Evolutionary conservation across 176 grass and related monocot genomes (phyloP), one percentile per base, ranked within the genome.

Genomic region (Oryza punctata): DNA sequence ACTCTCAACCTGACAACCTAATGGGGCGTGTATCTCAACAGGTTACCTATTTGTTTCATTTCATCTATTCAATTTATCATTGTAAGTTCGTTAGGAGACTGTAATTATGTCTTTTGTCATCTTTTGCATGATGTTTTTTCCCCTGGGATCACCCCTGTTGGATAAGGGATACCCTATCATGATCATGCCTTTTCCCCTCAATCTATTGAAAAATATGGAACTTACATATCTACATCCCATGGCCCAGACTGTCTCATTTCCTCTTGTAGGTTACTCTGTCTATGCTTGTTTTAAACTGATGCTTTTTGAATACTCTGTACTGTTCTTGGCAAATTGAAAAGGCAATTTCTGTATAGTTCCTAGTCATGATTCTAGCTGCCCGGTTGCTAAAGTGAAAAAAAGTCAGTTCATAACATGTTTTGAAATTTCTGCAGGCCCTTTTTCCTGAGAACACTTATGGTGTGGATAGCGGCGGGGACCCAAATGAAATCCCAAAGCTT

Each of bases 1-100:
- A 99, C 77, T 99, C 96, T 80, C 96, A 99, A 80, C 96, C 91
- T 18, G 96, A 99, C 89, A 99, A 94, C 70, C 78, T 99, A 88
- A 92, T 99, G 88, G 96, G 89, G 27, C 88, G 89, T 80, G 85
- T 85, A 65, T 84, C 89, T 67, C 93, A 99, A 72, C 93, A 96
- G 91, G 91, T 85, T 81, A 89, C 82, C 79, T 70, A 57, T 35
- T 78, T 87, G 12, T 64, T 87, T 3, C n/a, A 70, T 85, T 73
- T 84, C 1, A 60, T 7, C 1, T 75, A 28, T 80, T 78, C 38
- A 68, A 23, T 73, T 45, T 81, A 15, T 45, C 23, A 16, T 16
- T 49, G 27, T 27, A 15, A 67, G 67, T 66, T 73, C 15, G 72
- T 70, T 63, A 60, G 33, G 44, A 86, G 19, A 78, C 59, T 49